Evolutionary conservation across 108 stramenopile species (phyloP).

Genomic region (Nitzschia sp.): DNA sequence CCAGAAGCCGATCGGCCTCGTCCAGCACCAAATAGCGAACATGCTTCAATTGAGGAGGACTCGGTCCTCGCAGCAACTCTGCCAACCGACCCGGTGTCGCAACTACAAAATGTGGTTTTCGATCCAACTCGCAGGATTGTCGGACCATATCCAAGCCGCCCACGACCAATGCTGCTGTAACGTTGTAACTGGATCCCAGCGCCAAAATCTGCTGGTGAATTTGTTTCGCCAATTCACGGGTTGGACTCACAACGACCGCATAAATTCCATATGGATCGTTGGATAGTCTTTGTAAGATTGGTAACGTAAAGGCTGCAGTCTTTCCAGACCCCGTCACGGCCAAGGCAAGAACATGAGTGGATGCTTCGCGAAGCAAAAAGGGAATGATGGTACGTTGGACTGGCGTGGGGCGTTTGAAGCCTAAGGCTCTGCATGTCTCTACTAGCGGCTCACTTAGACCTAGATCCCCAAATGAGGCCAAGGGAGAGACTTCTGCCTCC

Average conservation of each 20-base stretch:
- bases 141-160: constrained; percentile 88
- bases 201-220: constrained; percentile 94
- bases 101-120: constrained; percentile 92
- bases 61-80: constrained; percentile 80
- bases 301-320: constrained; percentile 91
- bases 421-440: constrained; percentile 61
- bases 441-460: constrained; percentile 67
- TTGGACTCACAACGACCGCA: constrained; percentile 91
- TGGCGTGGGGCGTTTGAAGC: constrained; percentile 68
- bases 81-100: constrained; percentile 96
- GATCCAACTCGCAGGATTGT: constrained; percentile 70
- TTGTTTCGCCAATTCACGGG: constrained; percentile 97
- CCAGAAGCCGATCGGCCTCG: constrained; percentile 96
- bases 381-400: constrained; percentile 77
- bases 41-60: constrained; percentile 63
- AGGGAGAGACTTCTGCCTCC: constrained; percentile 25
- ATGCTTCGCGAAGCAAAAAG: constrained; percentile 47
- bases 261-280: constrained; percentile 92
- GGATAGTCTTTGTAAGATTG: constrained; percentile 85
- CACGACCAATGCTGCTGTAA: constrained; percentile 79
- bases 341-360: constrained; percentile 68
- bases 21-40: constrained; percentile 91
- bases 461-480: constrained; percentile 66
- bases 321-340: constrained; percentile 88
- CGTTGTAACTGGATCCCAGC: constrained; percentile 80